Evolutionary conservation across 139 green algal species (phyloP).

Genomic region (Edaphochlamys debaryana): DNA sequence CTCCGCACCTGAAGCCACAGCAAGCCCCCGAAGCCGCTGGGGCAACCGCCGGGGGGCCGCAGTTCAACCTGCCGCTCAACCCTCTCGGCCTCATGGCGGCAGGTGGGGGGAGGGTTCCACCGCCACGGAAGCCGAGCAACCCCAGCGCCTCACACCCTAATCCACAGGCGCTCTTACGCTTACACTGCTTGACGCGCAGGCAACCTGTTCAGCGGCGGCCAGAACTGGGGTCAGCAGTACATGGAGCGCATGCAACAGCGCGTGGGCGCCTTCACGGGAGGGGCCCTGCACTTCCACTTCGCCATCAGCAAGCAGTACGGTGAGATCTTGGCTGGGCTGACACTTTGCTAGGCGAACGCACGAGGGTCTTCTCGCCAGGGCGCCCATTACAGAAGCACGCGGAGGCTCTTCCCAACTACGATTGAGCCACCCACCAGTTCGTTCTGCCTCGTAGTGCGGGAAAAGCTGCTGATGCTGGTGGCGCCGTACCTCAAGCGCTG

Average conservation of each 20-base stretch:
- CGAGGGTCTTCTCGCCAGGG: too few relatives aligned
- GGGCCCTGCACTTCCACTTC: slow-evolving; percentile 89
- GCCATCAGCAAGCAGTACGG: slow-evolving; percentile 87
- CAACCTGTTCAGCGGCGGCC: slow-evolving; percentile 36
- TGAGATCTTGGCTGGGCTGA: too few relatives aligned
- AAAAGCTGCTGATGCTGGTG: slow-evolving; percentile 94
- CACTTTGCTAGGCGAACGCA: too few relatives aligned
- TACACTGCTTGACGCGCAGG: neutral
- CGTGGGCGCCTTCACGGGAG: slow-evolving; percentile 70
- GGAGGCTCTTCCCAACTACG: too few relatives aligned
- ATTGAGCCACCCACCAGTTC: too few relatives aligned
- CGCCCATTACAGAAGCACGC: too few relatives aligned
- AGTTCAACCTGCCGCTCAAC: slow-evolving; percentile 23
- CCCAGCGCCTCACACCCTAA: neutral
- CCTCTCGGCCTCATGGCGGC: slow-evolving; percentile 34
- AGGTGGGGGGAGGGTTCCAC: too few relatives aligned
- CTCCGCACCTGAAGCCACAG: neutral
- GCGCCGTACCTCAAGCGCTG: slow-evolving; percentile 91
- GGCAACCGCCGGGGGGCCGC: neutral
- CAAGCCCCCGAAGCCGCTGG: neutral
- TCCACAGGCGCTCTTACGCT: neutral
- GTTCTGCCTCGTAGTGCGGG: slow-evolving; percentile 75
- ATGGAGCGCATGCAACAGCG: slow-evolving; percentile 73
- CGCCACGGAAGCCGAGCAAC: neutral
- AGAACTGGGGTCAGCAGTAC: slow-evolving; percentile 64